Base-by-base conservation (phyloP, 805 yeast genomes). In the Pichia nanzhaoensis region DNA sequence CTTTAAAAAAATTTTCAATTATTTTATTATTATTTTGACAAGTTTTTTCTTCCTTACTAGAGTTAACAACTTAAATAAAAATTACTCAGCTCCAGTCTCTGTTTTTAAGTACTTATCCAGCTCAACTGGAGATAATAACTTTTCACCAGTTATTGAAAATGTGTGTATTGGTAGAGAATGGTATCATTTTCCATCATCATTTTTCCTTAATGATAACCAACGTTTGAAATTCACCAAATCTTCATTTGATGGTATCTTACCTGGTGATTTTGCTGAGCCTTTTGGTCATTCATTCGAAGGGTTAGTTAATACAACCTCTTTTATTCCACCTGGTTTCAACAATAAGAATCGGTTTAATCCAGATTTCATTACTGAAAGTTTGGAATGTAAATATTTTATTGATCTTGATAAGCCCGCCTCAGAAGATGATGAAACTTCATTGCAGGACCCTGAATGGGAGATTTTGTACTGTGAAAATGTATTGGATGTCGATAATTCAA, bases 91-190 rank as follows among this genome's bases (percentile, higher is more conserved):
- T 0, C 95, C 96, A 5, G 64, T 88, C 41, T 53, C 66, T 0
- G 77, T 83, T 1, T 82, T 79, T 55, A 54, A 66, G 17, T n/a
- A 68, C 66, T 27, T 52, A 74, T 13, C 71, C 73, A 42, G 22
- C 46, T 50, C 2, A 45, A 58, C 50, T 17, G n/a, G 22, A 30
- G 16, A 30, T n/a, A 36, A 40, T 4, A 36, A 40, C 4, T 18
- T 53, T 2, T 49, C 53, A 1, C 46, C 56, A 6, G 54, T 56
- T 3, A 40, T 50, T 13, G 66, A 65, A 32, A 82, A 78, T 52
- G 82, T 91, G 0, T 91, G 98, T 63, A 72, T 84, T n/a, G 97
- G 96, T 2, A 74, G 95, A 47, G 97, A 91, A 65, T 90, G 97
- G 97, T 88, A 87, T 57, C 84, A 91, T 58, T 90, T 69, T 63